These are phyloP conservation scores for Irpex lacteus DNA, from an alignment of 1,284 basidiomycete species.

Conservation along the genomic window DNA sequence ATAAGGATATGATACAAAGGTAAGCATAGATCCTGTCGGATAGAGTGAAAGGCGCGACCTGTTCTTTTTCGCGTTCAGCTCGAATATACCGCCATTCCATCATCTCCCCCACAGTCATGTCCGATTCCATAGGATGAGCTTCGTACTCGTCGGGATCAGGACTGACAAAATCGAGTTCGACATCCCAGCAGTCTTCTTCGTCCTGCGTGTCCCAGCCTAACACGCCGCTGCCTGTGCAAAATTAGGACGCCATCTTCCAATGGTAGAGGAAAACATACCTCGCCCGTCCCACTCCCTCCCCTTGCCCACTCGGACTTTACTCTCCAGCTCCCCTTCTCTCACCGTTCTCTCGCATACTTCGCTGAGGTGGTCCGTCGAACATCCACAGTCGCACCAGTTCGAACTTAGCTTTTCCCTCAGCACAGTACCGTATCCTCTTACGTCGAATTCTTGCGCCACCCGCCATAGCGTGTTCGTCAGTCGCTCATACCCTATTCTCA, in stretches of 20 bases:
- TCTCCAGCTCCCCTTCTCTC: conserved; percentile 60
- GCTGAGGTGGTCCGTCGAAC: conserved; percentile 69
- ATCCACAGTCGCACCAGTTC: conserved; percentile 76
- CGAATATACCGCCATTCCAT: conserved; percentile 68
- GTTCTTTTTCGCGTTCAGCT: conserved; percentile 67
- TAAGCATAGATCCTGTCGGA: conserved; percentile 3
- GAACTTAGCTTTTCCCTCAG: conserved; percentile 63
- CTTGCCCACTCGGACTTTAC: conserved; percentile 53
- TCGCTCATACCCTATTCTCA: conserved; percentile 60
- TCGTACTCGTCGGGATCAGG: conserved; percentile 48
- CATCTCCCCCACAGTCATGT: conserved; percentile 65
- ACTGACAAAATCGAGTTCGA: conserved; percentile 58
- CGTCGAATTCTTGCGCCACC: conserved; percentile 65
- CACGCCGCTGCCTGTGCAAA: conserved; percentile 47
- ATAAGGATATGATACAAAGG: not conserved
- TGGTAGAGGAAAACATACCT: conserved; percentile 30
- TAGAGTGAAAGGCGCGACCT: conserved; percentile 34
- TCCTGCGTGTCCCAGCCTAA: conserved; percentile 67
- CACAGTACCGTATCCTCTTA: conserved; percentile 64
- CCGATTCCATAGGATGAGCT: conserved; percentile 36
- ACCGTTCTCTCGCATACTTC: conserved; percentile 72
- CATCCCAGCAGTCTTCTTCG: conserved; percentile 71
- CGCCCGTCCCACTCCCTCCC: conserved; percentile 70
- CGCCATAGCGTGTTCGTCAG: conserved; percentile 60
- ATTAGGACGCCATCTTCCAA: not conserved